Evolutionary conservation across 305 asterid genomes (phyloP), one percentile per base, ranked within the genome.

Genomic region (Salvia sclarea): DNA sequence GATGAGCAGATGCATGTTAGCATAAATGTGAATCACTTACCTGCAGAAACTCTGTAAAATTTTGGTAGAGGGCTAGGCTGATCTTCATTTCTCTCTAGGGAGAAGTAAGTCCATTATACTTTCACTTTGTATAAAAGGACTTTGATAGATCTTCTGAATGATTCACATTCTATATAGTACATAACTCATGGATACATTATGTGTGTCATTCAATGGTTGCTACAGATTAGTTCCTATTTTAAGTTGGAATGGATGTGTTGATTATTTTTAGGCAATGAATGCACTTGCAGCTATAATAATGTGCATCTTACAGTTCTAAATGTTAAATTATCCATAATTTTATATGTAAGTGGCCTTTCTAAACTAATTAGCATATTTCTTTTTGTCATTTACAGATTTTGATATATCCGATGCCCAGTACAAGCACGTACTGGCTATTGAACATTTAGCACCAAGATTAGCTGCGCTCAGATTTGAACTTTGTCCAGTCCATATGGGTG

Each of bases 401-500:
- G 86, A 85, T 65, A 77, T 89, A 69, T 91, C 94, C 55, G 90
- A 85, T 58, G 72, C 93, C 53, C 99, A 89, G 75, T 71, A 70
- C 86, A 83, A 79, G 88, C 99, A 94, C 78, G 83, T 81, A 48
- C 72, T 80, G 79, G 93, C 92, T 44, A 80, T 94, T 63, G 98
- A 94, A 81, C 82, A 76, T 76, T 79, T 89, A 28, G 82, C 91
- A 20, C 97, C 95, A 21, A 83, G 95, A 85, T 85, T 94, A 78
- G 94, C 96, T 65, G 98, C 99, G 53, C 96, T 94, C 61, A 85
- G 98, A 88, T 79, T 76, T 72, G 99, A 91, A 82, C 92, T 94
- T 71, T 91, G 95, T 78, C 99, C 99, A 45, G 89, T 78, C 47
- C 99, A 91, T 82, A 81, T 94, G 90, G 90, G 88, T 31, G 89